Evolutionary conservation across 192 early-diverging fungal genomes (phyloP), one percentile per base, ranked within the genome.

Genomic region (Rhizoclosmatium sp.): DNA sequence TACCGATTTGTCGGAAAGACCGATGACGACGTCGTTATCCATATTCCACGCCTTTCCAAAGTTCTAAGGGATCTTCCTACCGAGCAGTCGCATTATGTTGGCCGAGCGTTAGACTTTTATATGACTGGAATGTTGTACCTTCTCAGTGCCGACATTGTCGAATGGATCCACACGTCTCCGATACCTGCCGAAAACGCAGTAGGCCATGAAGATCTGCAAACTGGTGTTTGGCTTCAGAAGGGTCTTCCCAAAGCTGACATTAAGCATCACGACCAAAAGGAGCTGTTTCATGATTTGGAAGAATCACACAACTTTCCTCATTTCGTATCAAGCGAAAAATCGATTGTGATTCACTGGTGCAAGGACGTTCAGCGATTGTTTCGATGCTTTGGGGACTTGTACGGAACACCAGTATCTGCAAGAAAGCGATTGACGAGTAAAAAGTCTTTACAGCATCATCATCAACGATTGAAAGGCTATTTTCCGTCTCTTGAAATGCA

Each of bases 21-120:
- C 4, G 70, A 72, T 59, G 70, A 72, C 41, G 70, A 72, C 40
- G 14, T 54, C 12, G 54, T 72, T 4, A 58, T 72, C 16, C 70
- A 72, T 41, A 58, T 72, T n/a, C 70, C 70, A 41, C 47, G 70
- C 5, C 51, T 72, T 5, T 51, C 47, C 4, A 4, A 10, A 59
- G 12, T 72, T n/a, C 19, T 56, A n/a, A 9, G 9, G 10, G 54
- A 56, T 14, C 19, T 56, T 9, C 10, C 9, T 14, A n/a, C 54
- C 10, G 10, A 56, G 10, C 10, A 56, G 10, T 9, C 54, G 54
- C 54, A 56, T n/a, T 56, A 56, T 56, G 19, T 56, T 56, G 54
- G 54, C 9, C 9, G 54, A n/a, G 54, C 9, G 54, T 9, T 56
- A n/a, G 10, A 56, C 19, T 14, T 14, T n/a, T 41, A n/a, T 10